Evolutionary conservation across 2,329 filamentous ascomycete genomes (phyloP).

Genomic region (Hypoxylon sp.): DNA sequence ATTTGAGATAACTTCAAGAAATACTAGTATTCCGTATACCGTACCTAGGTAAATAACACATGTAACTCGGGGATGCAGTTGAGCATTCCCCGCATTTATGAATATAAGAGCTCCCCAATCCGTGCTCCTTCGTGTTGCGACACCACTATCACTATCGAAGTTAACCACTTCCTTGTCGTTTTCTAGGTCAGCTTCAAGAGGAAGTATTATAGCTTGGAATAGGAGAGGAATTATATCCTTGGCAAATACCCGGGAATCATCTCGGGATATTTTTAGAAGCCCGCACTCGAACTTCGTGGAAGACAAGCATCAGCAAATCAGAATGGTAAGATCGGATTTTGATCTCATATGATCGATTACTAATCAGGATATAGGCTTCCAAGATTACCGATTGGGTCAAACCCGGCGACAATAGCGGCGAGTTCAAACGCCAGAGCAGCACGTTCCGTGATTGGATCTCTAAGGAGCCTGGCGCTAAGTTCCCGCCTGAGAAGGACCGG

Average conservation of each 20-base stretch:
- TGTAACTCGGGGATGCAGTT: constrained; percentile 12
- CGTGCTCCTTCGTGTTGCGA: constrained; percentile 30
- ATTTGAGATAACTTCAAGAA: constrained; percentile 11
- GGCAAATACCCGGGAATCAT: not conserved
- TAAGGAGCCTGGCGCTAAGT: constrained; percentile 77
- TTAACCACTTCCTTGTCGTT: not conserved
- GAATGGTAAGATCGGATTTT: constrained; percentile 47
- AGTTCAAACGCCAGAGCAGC: constrained; percentile 92
- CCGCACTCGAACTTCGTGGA: not conserved
- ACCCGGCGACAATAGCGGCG: constrained; percentile 82
- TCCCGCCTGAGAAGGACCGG: constrained; percentile 86
- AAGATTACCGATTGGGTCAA: constrained; percentile 89
- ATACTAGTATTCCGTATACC: constrained; percentile 6
- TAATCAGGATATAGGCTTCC: constrained; percentile 40
- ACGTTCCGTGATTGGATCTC: constrained; percentile 87
- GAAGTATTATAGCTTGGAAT: not conserved
- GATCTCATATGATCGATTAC: not conserved
- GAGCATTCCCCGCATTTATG: constrained; percentile 38
- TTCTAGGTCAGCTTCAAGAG: not conserved
- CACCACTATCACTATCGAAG: constrained; percentile 9
- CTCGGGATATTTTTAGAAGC: not conserved
- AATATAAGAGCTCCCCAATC: constrained; percentile 30
- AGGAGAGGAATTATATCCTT: constrained; percentile 14
- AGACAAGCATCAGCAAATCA: constrained; percentile 31
- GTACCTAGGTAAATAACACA: not conserved